phyloP scores from a whole-genome alignment of 169 alveolate genomes.

The Eimeria praecox region DNA sequence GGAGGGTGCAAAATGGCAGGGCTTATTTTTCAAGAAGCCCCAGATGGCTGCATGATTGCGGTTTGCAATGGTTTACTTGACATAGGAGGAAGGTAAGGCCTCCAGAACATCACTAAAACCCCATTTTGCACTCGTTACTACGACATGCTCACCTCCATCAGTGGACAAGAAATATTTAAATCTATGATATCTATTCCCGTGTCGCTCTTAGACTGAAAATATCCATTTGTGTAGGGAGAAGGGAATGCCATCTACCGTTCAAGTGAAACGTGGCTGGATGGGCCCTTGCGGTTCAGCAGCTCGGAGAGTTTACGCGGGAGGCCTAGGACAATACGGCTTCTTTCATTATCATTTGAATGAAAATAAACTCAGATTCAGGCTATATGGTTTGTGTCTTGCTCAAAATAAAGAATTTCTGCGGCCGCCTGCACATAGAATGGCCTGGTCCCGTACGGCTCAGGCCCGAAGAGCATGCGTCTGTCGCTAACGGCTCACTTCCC shows the following conservation, averaged over 20 bases:
- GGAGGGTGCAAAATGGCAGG: background rate
- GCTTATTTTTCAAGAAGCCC: background rate
- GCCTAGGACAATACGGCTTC: too few species aligned
- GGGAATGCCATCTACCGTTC: background rate
- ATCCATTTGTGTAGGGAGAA: background rate
- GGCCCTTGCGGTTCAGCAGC: conserved; percentile 12
- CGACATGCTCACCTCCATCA: background rate
- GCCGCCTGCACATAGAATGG: conserved; percentile 7
- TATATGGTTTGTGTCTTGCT: background rate
- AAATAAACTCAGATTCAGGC: background rate
- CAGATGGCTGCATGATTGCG: background rate
- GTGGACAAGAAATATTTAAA: background rate
- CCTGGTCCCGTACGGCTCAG: conserved; percentile 58
- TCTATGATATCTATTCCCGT: background rate
- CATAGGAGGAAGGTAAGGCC: background rate
- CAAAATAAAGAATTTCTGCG: background rate
- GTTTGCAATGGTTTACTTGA: background rate
- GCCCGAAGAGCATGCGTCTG: conserved; percentile 64
- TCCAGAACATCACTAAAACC: background rate
- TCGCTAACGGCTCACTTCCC: conserved; percentile 19
- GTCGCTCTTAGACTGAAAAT: background rate
- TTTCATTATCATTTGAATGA: background rate
- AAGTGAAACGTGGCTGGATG: conserved; percentile 25
- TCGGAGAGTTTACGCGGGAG: background rate
- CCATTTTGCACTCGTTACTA: background rate